Evolutionary conservation across 192 early-diverging fungal species (phyloP).

Genomic region (Rhizoclosmatium globosum): DNA sequence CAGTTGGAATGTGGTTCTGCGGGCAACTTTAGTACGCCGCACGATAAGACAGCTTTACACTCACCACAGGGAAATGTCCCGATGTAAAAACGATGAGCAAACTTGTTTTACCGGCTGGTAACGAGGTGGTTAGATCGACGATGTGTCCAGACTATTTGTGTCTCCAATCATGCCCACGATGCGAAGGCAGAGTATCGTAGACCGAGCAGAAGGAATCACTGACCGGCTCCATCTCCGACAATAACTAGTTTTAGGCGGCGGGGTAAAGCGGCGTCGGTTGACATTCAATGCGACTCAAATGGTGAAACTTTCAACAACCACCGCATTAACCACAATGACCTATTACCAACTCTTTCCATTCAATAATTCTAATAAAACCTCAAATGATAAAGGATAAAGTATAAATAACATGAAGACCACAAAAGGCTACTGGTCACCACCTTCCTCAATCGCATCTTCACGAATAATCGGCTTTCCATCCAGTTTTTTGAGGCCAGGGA

Average conservation of each 20-base stretch:
- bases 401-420: no score
- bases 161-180: no score
- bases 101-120: slow-evolving; percentile 72
- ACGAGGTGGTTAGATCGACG: not conserved
- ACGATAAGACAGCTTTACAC: slow-evolving; percentile 28
- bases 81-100: slow-evolving; percentile 84
- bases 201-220: not conserved
- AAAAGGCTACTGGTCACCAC: not conserved
- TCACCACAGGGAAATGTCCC: slow-evolving; percentile 86
- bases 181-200: not conserved
- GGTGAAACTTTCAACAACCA: not conserved
- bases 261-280: not conserved
- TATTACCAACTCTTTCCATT: no score
- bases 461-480: slow-evolving; percentile 65
- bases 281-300: not conserved
- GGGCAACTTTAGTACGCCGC: not conserved
- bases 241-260: slow-evolving; percentile 77
- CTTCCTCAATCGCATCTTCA: slow-evolving; percentile 41
- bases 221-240: slow-evolving; percentile 81
- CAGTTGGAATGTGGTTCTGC: slow-evolving; percentile 33
- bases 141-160: not conserved
- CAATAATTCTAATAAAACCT: no score
- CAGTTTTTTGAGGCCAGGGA: slow-evolving; percentile 56
- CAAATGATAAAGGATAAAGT: no score
- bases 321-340: no score